These are phyloP conservation scores for Guyanaporus albipodus DNA, from an alignment of 768 basidiomycete genomes.

Conservation along the genomic window DNA sequence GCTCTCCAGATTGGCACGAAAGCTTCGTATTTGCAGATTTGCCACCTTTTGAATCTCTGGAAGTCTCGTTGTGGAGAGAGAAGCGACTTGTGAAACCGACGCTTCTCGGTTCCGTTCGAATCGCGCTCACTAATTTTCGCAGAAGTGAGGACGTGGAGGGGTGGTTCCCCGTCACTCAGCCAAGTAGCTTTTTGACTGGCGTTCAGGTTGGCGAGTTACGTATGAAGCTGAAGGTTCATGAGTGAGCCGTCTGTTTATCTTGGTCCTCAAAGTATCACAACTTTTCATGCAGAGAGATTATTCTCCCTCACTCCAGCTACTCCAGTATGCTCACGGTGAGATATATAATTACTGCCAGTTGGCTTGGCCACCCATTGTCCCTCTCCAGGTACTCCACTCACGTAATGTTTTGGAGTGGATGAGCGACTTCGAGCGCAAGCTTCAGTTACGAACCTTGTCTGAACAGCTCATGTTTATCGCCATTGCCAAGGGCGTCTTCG, in stretches of 20 bases:
- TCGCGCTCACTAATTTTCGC: constrained; percentile 67
- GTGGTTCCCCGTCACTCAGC: constrained; percentile 74
- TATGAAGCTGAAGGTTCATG: constrained; percentile 69
- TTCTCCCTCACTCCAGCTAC: constrained; percentile 68
- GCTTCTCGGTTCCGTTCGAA: constrained; percentile 56
- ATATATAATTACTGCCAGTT: constrained; percentile 1
- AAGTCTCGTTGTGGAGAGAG: constrained; percentile 66
- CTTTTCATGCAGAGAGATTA: constrained; percentile 56
- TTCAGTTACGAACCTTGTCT: constrained; percentile 62
- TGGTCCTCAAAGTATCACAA: constrained; percentile 1
- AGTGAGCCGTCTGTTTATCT: constrained; percentile 42
- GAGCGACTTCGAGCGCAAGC: constrained; percentile 59
- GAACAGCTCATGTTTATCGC: constrained; percentile 65
- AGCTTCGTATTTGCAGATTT: constrained; percentile 68
- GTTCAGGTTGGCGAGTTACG: constrained; percentile 72
- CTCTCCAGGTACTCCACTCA: constrained; percentile 36
- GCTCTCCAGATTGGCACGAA: constrained; percentile 81
- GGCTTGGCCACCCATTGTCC: background rate
- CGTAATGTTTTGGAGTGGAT: constrained; percentile 76
- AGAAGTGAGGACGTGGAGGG: constrained; percentile 75
- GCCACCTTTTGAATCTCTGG: constrained; percentile 71
- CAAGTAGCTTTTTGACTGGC: constrained; percentile 44
- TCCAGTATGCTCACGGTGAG: constrained; percentile 54
- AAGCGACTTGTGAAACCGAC: constrained; percentile 56
- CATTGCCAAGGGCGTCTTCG: constrained; percentile 57